Conservation (phyloP, 225 moss, liverwort and hornwort species). For the Bryum argenteum region DNA sequence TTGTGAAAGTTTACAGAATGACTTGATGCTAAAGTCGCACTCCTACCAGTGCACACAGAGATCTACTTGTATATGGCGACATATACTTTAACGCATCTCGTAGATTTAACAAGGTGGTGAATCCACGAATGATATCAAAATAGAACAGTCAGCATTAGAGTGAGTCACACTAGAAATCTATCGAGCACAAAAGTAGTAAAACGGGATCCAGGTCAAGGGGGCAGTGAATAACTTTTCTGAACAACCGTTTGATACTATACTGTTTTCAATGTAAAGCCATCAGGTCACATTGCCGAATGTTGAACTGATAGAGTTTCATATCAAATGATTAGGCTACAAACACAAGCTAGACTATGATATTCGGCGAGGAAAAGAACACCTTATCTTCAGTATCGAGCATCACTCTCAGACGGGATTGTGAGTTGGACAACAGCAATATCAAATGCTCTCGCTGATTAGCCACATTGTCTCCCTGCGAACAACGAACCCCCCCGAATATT, state of each 20-base stretch:
- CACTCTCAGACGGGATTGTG: conserved; percentile 70
- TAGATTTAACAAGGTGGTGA: background rate
- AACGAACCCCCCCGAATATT: conserved; percentile 29
- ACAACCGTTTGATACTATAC: conserved; percentile 12
- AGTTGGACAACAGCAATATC: conserved; percentile 79
- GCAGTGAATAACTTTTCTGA: conserved; percentile 1
- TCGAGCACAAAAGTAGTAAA: conserved; percentile 10
- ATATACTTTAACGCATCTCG: conserved; percentile 12
- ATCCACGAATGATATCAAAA: conserved; percentile 8
- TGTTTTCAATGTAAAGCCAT: conserved; percentile 19
- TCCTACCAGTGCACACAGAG: conserved; percentile 11
- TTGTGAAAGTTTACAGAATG: background rate
- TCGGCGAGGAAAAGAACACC: conserved; percentile 43
- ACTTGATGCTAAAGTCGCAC: conserved; percentile 4
- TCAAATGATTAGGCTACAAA: conserved; percentile 4
- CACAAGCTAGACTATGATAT: conserved; percentile 18
- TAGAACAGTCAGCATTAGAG: conserved; percentile 8
- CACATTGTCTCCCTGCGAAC: conserved; percentile 75
- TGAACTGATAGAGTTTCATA: conserved; percentile 7
- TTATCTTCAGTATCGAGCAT: conserved; percentile 57
- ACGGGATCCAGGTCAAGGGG: conserved; percentile 8
- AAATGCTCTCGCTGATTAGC: conserved; percentile 97
- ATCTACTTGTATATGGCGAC: background rate
- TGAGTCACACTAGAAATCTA: conserved; percentile 14
- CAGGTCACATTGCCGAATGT: background rate